Percentiles rank a stretch among this genome's conserved stretches.
These are phyloP conservation scores for Auriculariales sp. DNA, from an alignment of 768 basidiomycete species.

Conservation along the genomic window DNA sequence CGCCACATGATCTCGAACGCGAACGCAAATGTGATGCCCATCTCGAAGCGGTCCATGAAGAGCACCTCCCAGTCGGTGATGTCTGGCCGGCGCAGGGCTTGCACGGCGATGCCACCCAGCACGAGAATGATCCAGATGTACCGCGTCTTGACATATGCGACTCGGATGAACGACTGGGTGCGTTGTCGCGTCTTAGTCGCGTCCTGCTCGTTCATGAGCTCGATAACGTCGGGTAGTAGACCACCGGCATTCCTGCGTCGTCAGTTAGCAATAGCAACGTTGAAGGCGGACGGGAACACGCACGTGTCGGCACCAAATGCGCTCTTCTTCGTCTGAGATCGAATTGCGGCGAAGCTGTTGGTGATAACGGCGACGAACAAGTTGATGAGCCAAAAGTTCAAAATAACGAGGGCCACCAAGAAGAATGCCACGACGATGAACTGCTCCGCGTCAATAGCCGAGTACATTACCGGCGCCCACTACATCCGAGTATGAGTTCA, in stretches of 20 bases:
- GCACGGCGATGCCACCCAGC: conserved; percentile 52
- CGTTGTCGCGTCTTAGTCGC: background rate
- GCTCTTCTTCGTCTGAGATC: conserved; percentile 73
- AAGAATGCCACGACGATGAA: conserved; percentile 81
- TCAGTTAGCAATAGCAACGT: conserved; percentile 13
- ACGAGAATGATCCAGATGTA: conserved; percentile 70
- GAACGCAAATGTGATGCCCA: conserved; percentile 68
- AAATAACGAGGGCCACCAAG: conserved; percentile 65
- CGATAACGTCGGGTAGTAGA: background rate
- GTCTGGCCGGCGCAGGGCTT: conserved; percentile 50
- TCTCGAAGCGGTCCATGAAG: conserved; percentile 50
- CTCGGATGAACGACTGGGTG: background rate
- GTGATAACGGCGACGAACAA: conserved; percentile 93
- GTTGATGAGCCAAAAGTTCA: conserved; percentile 92
- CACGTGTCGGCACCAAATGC: conserved; percentile 67
- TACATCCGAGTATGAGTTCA: conserved; percentile 14
- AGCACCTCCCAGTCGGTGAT: conserved; percentile 17
- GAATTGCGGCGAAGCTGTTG: conserved; percentile 79
- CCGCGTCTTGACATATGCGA: conserved; percentile 34
- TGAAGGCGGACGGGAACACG: conserved; percentile 20
- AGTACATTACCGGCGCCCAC: conserved; percentile 80
- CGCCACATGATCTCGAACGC: conserved; percentile 79
- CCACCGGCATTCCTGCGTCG: background rate
- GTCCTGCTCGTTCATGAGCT: background rate
- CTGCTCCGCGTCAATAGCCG: conserved; percentile 79